Conservation (phyloP, 345 rosid species). For the Hibiscus mutabilis region DNA sequence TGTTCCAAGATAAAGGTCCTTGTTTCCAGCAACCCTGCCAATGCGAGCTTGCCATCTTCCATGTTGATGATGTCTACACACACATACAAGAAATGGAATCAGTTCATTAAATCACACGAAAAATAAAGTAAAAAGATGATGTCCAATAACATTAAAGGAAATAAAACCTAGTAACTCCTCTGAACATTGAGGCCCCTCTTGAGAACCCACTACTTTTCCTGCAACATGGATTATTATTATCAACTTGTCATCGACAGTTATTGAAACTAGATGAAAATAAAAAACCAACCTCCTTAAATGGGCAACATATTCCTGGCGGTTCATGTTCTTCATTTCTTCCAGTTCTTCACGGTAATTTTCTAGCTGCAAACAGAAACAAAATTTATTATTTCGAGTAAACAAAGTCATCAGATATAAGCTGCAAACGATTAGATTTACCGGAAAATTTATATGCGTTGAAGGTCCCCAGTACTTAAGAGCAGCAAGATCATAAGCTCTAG, state of each 20-base stretch:
- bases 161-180: constrained; percentile 82
- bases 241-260: not conserved
- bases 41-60: constrained; percentile 91
- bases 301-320: constrained; percentile 75
- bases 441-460: constrained; percentile 68
- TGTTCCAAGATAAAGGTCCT: constrained; percentile 82
- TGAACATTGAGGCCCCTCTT: constrained; percentile 77
- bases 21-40: constrained; percentile 83
- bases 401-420: not conserved
- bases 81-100: not conserved
- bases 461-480: constrained; percentile 87
- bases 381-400: not conserved
- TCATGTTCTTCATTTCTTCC: constrained; percentile 76
- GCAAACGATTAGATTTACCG: constrained; percentile 22
- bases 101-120: not conserved
- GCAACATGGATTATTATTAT: constrained; percentile 11
- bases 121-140: not conserved
- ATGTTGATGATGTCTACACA: constrained; percentile 68
- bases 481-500: constrained; percentile 78
- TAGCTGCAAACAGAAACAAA: constrained; percentile 26
- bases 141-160: not conserved
- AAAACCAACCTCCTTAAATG: constrained; percentile 52
- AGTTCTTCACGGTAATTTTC: constrained; percentile 54
- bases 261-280: not conserved
- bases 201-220: constrained; percentile 87